Conservation (phyloP, 768 basidiomycete species). For the Strobilomyces echinocephalus region DNA sequence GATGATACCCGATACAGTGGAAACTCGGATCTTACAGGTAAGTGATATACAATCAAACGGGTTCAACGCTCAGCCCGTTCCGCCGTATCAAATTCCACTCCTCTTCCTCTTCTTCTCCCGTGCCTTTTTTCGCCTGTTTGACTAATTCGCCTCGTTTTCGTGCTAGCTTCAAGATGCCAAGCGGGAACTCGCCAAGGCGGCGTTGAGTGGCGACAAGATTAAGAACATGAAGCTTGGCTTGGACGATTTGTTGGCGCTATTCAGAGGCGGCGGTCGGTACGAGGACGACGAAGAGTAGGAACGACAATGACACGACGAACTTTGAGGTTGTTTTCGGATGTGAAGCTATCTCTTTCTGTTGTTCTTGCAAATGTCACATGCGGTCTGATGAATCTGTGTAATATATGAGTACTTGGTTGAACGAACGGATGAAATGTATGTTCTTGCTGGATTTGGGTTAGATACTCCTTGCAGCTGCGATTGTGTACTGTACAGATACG, state of each 20-base stretch:
- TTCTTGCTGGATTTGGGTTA: too few species aligned
- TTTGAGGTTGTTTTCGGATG: too few species aligned
- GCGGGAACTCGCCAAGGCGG: slow-evolving; percentile 76
- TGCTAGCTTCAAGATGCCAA: slow-evolving; percentile 86
- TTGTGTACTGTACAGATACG: too few species aligned
- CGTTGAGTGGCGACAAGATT: slow-evolving; percentile 82
- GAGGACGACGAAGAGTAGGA: slow-evolving; percentile 30
- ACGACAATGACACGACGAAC: background rate
- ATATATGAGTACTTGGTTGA: background rate
- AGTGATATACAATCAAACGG: slow-evolving; percentile 6
- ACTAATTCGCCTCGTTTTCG: background rate
- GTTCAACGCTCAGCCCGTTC: too few species aligned
- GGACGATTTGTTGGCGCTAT: slow-evolving; percentile 81
- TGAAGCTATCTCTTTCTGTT: background rate
- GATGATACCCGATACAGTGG: slow-evolving; percentile 80
- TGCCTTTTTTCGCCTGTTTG: background rate
- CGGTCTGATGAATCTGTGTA: background rate
- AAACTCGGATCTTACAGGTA: slow-evolving; percentile 78
- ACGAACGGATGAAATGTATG: background rate
- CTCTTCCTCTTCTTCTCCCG: background rate
- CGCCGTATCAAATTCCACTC: too few species aligned
- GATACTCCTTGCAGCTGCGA: too few species aligned
- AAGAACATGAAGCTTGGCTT: slow-evolving; percentile 80
- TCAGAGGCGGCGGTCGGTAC: slow-evolving; percentile 53
- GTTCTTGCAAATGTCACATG: background rate